These are phyloP conservation scores for Metschnikowia arizonensis DNA, from an alignment of 805 yeast genomes.

Conservation along the genomic window DNA sequence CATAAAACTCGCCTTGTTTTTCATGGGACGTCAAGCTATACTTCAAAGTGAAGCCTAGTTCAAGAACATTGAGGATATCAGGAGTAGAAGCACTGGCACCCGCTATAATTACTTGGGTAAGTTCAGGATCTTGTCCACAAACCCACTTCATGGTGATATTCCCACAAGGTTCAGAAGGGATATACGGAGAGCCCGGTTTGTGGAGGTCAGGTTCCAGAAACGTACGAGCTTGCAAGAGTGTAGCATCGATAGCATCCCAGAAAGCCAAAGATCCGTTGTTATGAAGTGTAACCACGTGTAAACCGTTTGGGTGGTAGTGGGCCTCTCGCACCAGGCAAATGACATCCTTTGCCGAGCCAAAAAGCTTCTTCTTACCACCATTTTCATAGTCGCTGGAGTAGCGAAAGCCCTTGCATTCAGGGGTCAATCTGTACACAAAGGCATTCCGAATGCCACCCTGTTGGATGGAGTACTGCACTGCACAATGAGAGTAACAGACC, in stretches of 20 bases:
- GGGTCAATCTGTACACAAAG: constrained; percentile 59
- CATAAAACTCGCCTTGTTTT: constrained; percentile 74
- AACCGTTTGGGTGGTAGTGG: constrained; percentile 88
- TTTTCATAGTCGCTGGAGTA: constrained; percentile 26
- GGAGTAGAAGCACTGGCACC: constrained; percentile 54
- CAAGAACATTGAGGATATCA: constrained; percentile 46
- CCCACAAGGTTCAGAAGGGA: constrained; percentile 7
- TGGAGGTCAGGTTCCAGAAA: constrained; percentile 63
- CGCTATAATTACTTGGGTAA: constrained; percentile 64
- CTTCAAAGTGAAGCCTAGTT: constrained; percentile 76
- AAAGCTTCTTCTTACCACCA: constrained; percentile 40
- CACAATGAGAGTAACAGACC: constrained; percentile 66
- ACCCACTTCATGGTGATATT: constrained; percentile 59
- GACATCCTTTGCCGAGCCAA: constrained; percentile 35
- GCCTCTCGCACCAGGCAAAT: constrained; percentile 44
- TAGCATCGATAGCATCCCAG: constrained; percentile 87
- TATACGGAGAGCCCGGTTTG: constrained; percentile 37
- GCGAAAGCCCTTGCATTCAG: constrained; percentile 62
- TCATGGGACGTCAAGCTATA: constrained; percentile 80
- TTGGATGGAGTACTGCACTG: constrained; percentile 64
- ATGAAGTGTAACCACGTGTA: constrained; percentile 75
- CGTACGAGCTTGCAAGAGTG: constrained; percentile 68
- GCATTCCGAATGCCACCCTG: constrained; percentile 53
- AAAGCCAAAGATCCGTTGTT: constrained; percentile 81
- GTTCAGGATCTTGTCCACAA: constrained; percentile 74